phyloP scores from a whole-genome alignment of 805 yeast species.

The Lachancea thermotolerans region DNA sequence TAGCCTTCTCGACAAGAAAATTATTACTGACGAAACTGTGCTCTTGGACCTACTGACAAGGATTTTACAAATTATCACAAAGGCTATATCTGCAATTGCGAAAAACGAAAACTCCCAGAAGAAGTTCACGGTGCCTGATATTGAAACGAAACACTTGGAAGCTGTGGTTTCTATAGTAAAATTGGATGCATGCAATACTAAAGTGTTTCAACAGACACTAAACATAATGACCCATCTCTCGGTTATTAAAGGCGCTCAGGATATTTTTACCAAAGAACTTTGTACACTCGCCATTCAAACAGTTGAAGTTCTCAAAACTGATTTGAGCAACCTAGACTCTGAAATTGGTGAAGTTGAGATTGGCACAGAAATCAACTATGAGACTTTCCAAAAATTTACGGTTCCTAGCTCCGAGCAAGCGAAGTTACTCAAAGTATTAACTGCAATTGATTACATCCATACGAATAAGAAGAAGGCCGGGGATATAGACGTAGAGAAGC shows the following conservation, averaged over 20 bases:
- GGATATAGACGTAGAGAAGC: slow-evolving; percentile 34
- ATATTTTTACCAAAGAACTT: slow-evolving; percentile 59
- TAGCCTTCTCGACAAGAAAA: slow-evolving; percentile 50
- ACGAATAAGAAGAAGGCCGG: slow-evolving; percentile 34
- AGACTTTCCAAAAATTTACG: slow-evolving; percentile 59
- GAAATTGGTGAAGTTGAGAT: slow-evolving; percentile 37
- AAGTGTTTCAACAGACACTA: slow-evolving; percentile 77
- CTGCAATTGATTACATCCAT: slow-evolving; percentile 80
- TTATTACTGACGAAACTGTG: slow-evolving; percentile 65
- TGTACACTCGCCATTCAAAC: slow-evolving; percentile 56
- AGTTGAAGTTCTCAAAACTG: slow-evolving; percentile 48
- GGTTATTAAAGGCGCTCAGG: slow-evolving; percentile 51
- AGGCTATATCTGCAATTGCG: slow-evolving; percentile 55
- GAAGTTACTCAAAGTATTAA: slow-evolving; percentile 72
- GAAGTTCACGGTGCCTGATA: slow-evolving; percentile 47
- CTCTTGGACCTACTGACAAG: slow-evolving; percentile 72
- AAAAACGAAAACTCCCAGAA: slow-evolving; percentile 29
- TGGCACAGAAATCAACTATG: slow-evolving; percentile 45
- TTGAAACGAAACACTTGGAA: slow-evolving; percentile 56
- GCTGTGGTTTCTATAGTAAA: slow-evolving; percentile 60
- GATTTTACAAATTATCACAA: slow-evolving; percentile 68
- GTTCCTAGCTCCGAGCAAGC: slow-evolving; percentile 83
- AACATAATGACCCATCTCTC: slow-evolving; percentile 75
- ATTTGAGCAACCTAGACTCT: slow-evolving; percentile 43
- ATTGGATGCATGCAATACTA: slow-evolving; percentile 77